Base-by-base conservation (phyloP, 179 eudicot genomes). In the Nepenthes alata region DNA sequence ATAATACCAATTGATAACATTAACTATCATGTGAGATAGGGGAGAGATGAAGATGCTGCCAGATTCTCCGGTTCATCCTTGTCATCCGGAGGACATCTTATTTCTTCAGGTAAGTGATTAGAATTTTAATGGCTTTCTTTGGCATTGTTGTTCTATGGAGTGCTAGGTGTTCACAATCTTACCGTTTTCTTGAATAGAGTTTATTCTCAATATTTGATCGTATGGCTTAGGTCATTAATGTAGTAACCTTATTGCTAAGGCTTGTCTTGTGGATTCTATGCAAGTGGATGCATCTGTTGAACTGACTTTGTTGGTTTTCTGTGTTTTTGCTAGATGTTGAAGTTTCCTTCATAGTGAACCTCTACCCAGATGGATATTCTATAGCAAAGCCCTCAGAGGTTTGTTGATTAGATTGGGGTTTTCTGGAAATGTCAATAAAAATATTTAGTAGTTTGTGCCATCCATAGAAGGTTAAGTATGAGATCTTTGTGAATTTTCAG, bases 361-460 rank as follows among this genome's bases (percentile, higher is more conserved):
- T 93, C 62, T 89, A 75, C 67, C 86, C 81, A 36, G 88, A 89
- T 76, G 90, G 98, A 58, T 93, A 85, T 79, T 78, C 91, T 6
- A 77, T 93, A 53, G 83, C 80, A 61, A 93, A 83, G 67, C 81
- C 87, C 41, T 70, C 76, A 2, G 97, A 89, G 93, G 98, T 93
- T 36, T 72, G 83, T 70, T 72, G 10, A n/a, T 50, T 47, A 52
- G 6, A 58, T 53, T 7, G 35, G 11, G 57, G 12, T 41, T 61
- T 14, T 11, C 14, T 55, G 35, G 14, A 15, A 36, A n/a, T 11
- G 36, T 15, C 44, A 50, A 37, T 51, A 25, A 25, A 25, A 25
- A 25, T 25, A 25, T 25, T 25, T 25, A 25, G 25, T 25, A 25
- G 25, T 15, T 41, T 11, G 11, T 45, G 36, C 51, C 1, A 50